phyloP scores from a whole-genome alignment of 805 yeast genomes.

The Blastobotrys attinorum region DNA sequence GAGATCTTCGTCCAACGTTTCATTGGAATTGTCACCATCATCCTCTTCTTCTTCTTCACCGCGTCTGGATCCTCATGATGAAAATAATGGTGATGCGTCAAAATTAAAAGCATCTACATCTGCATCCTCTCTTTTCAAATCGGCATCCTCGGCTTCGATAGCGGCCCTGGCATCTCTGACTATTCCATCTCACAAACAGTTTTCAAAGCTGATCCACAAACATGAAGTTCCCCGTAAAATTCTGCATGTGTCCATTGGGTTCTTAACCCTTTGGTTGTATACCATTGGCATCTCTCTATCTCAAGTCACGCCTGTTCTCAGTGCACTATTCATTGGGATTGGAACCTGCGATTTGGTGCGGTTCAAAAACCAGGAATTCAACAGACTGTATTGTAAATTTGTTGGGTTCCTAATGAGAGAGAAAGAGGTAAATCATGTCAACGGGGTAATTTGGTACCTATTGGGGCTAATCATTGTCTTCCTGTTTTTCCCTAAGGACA shows the following conservation, averaged over 20 bases:
- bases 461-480: slow-evolving; percentile 73
- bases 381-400: slow-evolving; percentile 52
- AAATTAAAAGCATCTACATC: too few species aligned
- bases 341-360: slow-evolving; percentile 62
- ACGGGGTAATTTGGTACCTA: slow-evolving; percentile 85
- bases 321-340: slow-evolving; percentile 46
- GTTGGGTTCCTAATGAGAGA: slow-evolving; percentile 85
- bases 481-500: slow-evolving; percentile 66
- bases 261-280: slow-evolving; percentile 68
- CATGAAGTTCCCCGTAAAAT: slow-evolving; percentile 87
- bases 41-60: too few species aligned
- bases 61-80: too few species aligned
- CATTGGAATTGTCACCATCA: too few species aligned
- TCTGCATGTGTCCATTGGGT: slow-evolving; percentile 84
- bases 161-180: slow-evolving; percentile 2
- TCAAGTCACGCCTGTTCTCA: slow-evolving; percentile 54
- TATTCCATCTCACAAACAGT: slow-evolving; percentile 23
- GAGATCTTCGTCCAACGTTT: too few species aligned
- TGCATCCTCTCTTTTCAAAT: not conserved
- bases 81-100: too few species aligned
- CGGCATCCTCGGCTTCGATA: not conserved
- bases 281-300: slow-evolving; percentile 48
- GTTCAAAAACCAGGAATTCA: slow-evolving; percentile 52
- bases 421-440: slow-evolving; percentile 55
- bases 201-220: slow-evolving; percentile 52